A percentile compares a stretch with the other conserved stretches of the same genome.
phyloP scores from a whole-genome alignment of 1,284 basidiomycete species.

The Hypsizygus ulmarius region DNA sequence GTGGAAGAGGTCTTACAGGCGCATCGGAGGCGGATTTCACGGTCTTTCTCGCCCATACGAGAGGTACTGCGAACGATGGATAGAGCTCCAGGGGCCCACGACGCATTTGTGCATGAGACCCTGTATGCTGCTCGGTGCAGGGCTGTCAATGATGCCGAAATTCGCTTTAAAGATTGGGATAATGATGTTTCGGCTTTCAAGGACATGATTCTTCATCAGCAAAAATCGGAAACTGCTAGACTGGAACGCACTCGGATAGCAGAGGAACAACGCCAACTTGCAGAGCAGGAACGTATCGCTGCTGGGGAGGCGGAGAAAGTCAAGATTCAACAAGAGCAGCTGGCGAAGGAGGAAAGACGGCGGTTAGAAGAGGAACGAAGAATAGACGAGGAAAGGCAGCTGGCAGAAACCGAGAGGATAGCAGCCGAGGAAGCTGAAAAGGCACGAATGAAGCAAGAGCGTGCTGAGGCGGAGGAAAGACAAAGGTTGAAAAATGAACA shows the following conservation, averaged over 20 bases:
- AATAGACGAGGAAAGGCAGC: conserved; percentile 18
- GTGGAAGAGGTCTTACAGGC: conserved; percentile 35
- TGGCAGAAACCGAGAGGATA: conserved; percentile 18
- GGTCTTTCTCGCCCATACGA: conserved; percentile 49
- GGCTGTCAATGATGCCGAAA: conserved; percentile 48
- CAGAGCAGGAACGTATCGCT: conserved; percentile 22
- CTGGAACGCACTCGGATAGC: conserved; percentile 33
- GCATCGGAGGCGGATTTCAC: conserved; percentile 40
- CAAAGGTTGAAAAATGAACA: conserved; percentile 27
- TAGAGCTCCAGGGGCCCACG: conserved; percentile 36
- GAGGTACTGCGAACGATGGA: conserved; percentile 54
- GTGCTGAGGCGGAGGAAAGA: conserved; percentile 25
- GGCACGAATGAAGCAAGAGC: conserved; percentile 24
- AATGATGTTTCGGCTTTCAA: conserved; percentile 41
- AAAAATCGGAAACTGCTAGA: conserved; percentile 33
- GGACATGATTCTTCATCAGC: conserved; percentile 33
- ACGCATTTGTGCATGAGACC: conserved; percentile 40
- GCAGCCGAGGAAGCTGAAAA: conserved; percentile 26
- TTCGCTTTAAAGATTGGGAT: conserved; percentile 47
- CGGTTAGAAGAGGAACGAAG: conserved; percentile 26
- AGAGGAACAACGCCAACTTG: conserved; percentile 32
- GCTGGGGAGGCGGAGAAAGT: conserved; percentile 18
- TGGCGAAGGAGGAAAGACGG: conserved; percentile 26
- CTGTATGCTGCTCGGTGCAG: conserved; percentile 46
- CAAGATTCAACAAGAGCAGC: conserved; percentile 26